Conservation (phyloP, 768 basidiomycete genomes). For the Kwoniella dejecticola region DNA sequence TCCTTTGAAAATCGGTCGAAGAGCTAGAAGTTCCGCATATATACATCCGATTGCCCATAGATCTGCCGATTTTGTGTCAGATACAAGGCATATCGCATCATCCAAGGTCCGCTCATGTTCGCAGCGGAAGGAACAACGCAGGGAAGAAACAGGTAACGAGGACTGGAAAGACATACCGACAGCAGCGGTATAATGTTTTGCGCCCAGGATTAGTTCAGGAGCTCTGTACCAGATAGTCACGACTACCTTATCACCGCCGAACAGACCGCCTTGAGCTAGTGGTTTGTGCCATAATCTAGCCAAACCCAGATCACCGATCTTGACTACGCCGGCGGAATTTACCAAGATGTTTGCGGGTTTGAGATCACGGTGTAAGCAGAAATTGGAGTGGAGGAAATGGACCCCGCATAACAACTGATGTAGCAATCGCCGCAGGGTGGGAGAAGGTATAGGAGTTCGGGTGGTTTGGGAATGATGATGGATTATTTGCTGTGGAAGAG, state of each 20-base stretch:
- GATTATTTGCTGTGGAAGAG: constrained; percentile 86
- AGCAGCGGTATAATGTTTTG: constrained; percentile 95
- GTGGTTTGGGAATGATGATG: constrained; percentile 94
- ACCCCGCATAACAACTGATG: constrained; percentile 94
- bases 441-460: constrained; percentile 69
- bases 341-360: constrained; percentile 99
- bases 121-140: neutral
- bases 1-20: constrained; percentile 97
- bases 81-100: no score
- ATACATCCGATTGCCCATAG: constrained; percentile 99
- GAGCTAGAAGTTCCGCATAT: constrained; percentile 87
- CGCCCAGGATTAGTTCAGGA: constrained; percentile 91
- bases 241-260: constrained; percentile 94
- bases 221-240: constrained; percentile 99
- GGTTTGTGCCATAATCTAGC: constrained; percentile 89
- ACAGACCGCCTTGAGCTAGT: constrained; percentile 72
- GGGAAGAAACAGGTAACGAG: no score
- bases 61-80: constrained; percentile 62
- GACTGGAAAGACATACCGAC: constrained; percentile 58
- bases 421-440: constrained; percentile 87
- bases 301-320: constrained; percentile 96
- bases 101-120: neutral
- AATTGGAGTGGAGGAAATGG: constrained; percentile 88
- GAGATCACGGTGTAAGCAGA: constrained; percentile 94
- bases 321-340: constrained; percentile 81